phyloP scores from a whole-genome alignment of 2,329 filamentous ascomycete species.

The Verticillium isaacii region DNA sequence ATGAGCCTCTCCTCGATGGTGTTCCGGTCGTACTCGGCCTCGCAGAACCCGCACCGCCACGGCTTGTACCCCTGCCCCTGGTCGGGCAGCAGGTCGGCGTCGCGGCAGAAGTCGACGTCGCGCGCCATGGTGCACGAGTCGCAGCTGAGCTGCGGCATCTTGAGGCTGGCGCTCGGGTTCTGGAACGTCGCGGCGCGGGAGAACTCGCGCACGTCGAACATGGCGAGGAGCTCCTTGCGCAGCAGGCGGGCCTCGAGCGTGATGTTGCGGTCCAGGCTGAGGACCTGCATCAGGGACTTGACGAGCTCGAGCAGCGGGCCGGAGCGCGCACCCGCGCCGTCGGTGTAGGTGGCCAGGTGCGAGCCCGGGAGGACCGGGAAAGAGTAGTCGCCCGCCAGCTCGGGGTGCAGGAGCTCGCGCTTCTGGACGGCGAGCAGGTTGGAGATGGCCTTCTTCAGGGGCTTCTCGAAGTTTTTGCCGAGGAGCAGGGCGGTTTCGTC shows the following conservation, averaged over 20 bases:
- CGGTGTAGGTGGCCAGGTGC: slow-evolving; percentile 45
- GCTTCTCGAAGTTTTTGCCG: slow-evolving; percentile 80
- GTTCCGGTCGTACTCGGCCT: slow-evolving; percentile 70
- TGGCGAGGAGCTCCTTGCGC: slow-evolving; percentile 78
- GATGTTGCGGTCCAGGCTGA: slow-evolving; percentile 87
- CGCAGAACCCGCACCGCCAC: slow-evolving; percentile 77
- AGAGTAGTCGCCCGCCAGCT: slow-evolving; percentile 78
- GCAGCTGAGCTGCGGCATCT: slow-evolving; percentile 73
- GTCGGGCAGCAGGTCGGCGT: slow-evolving; percentile 70
- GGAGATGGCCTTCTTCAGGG: slow-evolving; percentile 82
- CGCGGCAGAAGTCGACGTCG: slow-evolving; percentile 88
- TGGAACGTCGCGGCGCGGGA: slow-evolving; percentile 79
- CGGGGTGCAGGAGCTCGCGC: slow-evolving; percentile 82
- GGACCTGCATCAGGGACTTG: slow-evolving; percentile 87
- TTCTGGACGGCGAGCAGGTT: slow-evolving; percentile 80
- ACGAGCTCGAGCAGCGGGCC: slow-evolving; percentile 87
- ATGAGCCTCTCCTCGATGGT: slow-evolving; percentile 81
- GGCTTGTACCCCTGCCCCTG: slow-evolving; percentile 29
- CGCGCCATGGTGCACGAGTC: slow-evolving; percentile 84
- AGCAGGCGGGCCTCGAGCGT: slow-evolving; percentile 82
- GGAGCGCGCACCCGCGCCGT: slow-evolving; percentile 21
- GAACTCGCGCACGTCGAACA: slow-evolving; percentile 96
- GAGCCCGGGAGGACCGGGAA: slow-evolving; percentile 79
- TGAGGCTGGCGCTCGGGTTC: slow-evolving; percentile 76
- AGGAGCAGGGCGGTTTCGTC: slow-evolving; percentile 63